Evolutionary conservation across 805 yeast genomes (phyloP), one percentile per base, ranked within the genome.

Genomic region (Zygosaccharomyces gambellarensis): DNA sequence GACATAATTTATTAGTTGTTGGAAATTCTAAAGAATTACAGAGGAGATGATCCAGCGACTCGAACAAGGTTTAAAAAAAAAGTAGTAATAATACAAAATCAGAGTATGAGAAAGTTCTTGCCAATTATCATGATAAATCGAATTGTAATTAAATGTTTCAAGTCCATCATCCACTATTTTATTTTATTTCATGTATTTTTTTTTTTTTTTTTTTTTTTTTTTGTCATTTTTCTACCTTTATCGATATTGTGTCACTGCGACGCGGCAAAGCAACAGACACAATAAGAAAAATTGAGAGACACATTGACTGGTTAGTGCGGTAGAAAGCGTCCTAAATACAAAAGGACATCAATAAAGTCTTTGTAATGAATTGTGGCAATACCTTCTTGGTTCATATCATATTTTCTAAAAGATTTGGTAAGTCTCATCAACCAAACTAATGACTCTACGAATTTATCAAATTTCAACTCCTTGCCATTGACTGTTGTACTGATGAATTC

Each of bases 361-460:
- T 80, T 82, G 60, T 81, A 83, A 23, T 79, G 79, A 9, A 83
- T 78, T 0, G 82, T 77, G 2, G 87, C 88, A 36, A 81, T 75
- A 1, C 95, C 95, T 43, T 85, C 83, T 41, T 85, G 77, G 54
- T 85, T 89, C 10, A 75, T 70, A 63, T 88, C 96, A 64, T 78
- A 86, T 61, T 82, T 82, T 60, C 86, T 85, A 72, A 88, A 88
- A 11, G 83, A 74, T 61, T 85, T 90, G 0, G 95, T 87, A 54
- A 86, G 76, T 54, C 87, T 79, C 62, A 87, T 76, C 56, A 88
- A 72, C 76, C 87, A 85, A 14, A 87, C 85, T 56, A 88, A 74
- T 47, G 87, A 76, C 63, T 88, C 95, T 23, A 88, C 89, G 67
- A 88, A 88, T 64, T 81, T 76, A 64, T 88, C 96, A 65, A 88